Evolutionary conservation across 352 stramenopile genomes (phyloP).

Genomic region (Globisporangium heterothallicum): DNA sequence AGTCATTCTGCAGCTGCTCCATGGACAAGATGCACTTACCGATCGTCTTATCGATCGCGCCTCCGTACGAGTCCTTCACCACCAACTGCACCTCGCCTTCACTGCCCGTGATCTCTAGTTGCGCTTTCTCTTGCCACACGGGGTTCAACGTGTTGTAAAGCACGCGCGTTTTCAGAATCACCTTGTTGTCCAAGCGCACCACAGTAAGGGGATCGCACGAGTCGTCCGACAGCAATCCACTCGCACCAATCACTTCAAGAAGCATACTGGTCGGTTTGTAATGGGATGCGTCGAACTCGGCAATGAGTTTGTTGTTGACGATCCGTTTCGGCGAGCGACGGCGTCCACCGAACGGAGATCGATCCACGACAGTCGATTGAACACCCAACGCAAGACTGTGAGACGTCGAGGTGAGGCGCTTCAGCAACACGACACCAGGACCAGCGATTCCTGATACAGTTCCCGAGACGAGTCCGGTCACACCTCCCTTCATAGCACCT

Average conservation of each 20-base stretch:
- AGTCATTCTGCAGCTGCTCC: slow-evolving; percentile 68
- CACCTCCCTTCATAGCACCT: slow-evolving; percentile 69
- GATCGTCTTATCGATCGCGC: slow-evolving; percentile 70
- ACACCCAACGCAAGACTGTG: slow-evolving; percentile 75
- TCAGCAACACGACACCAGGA: slow-evolving; percentile 77
- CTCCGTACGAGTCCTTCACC: slow-evolving; percentile 82
- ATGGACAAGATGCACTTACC: slow-evolving; percentile 75
- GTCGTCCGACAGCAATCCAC: slow-evolving; percentile 62
- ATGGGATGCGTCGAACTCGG: slow-evolving; percentile 56
- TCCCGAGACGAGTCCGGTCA: slow-evolving; percentile 71
- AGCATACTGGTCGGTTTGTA: slow-evolving; percentile 55
- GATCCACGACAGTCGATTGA: slow-evolving; percentile 76
- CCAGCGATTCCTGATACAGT: slow-evolving; percentile 76
- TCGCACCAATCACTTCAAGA: slow-evolving; percentile 68
- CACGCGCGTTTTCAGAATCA: slow-evolving; percentile 67
- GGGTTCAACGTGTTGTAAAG: slow-evolving; percentile 85
- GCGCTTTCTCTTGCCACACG: slow-evolving; percentile 70
- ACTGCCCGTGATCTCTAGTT: slow-evolving; percentile 42
- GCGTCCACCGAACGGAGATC: slow-evolving; percentile 67
- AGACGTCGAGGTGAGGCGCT: slow-evolving; percentile 78
- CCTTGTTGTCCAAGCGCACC: slow-evolving; percentile 59
- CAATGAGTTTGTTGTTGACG: slow-evolving; percentile 55
- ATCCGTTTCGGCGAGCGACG: slow-evolving; percentile 68
- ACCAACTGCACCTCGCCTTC: slow-evolving; percentile 71
- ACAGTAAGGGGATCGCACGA: slow-evolving; percentile 78